Percentiles rank a stretch among this genome's conserved stretches.
phyloP scores from a whole-genome alignment of 208 protist species.

The Blechomonas ayalai region DNA sequence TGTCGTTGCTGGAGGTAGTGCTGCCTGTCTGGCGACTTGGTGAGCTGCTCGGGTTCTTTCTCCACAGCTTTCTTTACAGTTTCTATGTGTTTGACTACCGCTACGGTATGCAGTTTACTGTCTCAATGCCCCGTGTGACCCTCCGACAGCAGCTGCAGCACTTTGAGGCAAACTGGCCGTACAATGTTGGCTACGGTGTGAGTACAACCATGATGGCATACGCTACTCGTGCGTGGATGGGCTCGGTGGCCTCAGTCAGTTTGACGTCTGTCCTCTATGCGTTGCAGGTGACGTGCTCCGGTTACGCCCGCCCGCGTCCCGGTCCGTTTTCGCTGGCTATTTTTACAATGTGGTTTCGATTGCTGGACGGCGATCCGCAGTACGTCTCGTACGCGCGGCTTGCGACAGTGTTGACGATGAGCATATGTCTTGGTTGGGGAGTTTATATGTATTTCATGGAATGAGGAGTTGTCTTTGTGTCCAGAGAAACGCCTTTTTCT shows the following conservation, averaged over 20 bases:
- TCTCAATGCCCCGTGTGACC: constrained; percentile 2
- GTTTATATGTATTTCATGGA: no score
- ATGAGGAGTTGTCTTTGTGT: constrained; percentile 1
- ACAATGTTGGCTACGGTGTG: constrained; percentile 56
- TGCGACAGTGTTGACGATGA: no score
- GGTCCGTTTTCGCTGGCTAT: constrained; percentile 28
- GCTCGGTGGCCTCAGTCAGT: constrained; percentile 29
- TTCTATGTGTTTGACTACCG: constrained; percentile 78
- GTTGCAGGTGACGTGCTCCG: constrained; percentile 43
- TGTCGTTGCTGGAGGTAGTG: constrained; percentile 4
- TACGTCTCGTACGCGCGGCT: no score
- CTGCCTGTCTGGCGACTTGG: constrained; percentile 11
- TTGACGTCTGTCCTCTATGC: constrained; percentile 45
- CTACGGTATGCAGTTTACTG: constrained; percentile 18
- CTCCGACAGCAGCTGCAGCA: constrained; percentile 28
- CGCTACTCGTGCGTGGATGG: constrained; percentile 12
- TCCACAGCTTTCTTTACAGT: constrained; percentile 57
- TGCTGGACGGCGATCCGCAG: constrained; percentile 25
- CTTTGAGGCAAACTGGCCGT: constrained; percentile 53
- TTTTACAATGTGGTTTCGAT: constrained; percentile 40
- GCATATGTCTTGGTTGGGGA: no score
- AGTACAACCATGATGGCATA: constrained; percentile 24
- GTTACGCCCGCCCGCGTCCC: constrained; percentile 20
- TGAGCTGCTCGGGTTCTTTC: constrained; percentile 12
- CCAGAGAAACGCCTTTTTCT: neutral